Conservation (phyloP, 1,284 basidiomycete genomes). For the Naganishia sp. region DNA sequence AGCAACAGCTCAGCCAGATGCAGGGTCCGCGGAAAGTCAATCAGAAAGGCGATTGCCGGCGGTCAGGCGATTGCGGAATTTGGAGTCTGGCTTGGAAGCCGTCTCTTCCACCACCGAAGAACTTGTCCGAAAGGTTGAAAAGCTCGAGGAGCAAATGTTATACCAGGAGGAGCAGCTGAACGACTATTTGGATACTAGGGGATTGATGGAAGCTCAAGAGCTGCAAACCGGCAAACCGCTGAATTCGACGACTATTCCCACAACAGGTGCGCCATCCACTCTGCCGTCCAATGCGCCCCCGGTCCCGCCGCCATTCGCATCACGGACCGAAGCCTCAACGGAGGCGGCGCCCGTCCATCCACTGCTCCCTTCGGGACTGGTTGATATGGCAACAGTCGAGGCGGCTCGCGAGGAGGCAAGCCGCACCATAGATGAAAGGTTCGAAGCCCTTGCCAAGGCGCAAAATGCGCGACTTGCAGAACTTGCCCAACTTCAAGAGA, state of each 20-base stretch:
- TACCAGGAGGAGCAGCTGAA: constrained; percentile 21
- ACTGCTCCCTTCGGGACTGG: neutral
- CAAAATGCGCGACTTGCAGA: constrained; percentile 6
- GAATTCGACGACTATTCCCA: neutral
- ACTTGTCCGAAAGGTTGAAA: constrained; percentile 3
- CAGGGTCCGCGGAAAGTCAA: neutral
- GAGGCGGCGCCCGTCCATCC: neutral
- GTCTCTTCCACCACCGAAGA: constrained; percentile 8
- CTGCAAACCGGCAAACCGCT: neutral
- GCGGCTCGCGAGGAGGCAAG: constrained; percentile 1
- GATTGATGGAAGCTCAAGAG: neutral
- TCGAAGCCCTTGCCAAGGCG: neutral
- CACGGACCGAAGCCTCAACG: neutral
- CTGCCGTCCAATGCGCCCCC: no score
- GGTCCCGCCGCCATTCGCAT: neutral
- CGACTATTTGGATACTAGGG: constrained; percentile 12
- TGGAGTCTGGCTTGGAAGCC: constrained; percentile 5
- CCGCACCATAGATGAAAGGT: neutral
- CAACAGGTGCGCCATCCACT: neutral
- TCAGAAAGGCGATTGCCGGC: constrained; percentile 10
- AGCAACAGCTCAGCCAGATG: neutral
- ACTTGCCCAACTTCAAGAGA: constrained; percentile 1
- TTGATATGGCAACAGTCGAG: constrained; percentile 3
- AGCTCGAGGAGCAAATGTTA: constrained; percentile 16
- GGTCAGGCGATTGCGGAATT: neutral